These are phyloP conservation scores for Phoenix roebelenii DNA, from an alignment of 176 grass and related monocot species.

Conservation along the genomic window DNA sequence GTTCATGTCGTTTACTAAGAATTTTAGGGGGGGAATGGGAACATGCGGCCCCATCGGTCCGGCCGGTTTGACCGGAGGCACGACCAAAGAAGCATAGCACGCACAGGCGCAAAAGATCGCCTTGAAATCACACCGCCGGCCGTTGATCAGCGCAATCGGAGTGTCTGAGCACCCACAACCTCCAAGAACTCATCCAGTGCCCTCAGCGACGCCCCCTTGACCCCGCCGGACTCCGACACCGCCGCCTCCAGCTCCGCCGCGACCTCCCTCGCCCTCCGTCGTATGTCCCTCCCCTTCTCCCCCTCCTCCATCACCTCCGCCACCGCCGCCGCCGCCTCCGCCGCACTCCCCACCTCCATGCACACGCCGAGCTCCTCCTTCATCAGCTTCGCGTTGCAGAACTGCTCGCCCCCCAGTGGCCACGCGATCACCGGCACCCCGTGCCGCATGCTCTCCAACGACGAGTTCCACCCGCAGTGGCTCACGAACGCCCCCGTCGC, in stretches of 20 bases:
- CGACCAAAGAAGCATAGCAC: too few species aligned
- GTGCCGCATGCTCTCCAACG: constrained; percentile 14
- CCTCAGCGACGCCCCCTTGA: too few species aligned
- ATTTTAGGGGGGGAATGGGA: too few species aligned
- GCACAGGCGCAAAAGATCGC: too few species aligned
- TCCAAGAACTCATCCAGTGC: too few species aligned
- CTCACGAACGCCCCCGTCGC: constrained; percentile 29
- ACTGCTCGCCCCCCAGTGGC: constrained; percentile 29
- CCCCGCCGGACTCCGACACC: neutral
- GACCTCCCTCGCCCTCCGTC: constrained; percentile 7
- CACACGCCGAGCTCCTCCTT: constrained; percentile 19
- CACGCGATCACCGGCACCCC: constrained; percentile 25
- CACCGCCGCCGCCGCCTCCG: constrained; percentile 3
- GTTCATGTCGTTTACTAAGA: too few species aligned
- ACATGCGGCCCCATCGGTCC: too few species aligned
- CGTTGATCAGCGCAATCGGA: too few species aligned
- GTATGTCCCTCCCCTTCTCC: neutral
- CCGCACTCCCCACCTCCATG: constrained; percentile 4
- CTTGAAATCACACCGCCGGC: too few species aligned
- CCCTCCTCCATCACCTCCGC: constrained; percentile 9
- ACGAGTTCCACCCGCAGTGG: constrained; percentile 41
- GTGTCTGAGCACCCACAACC: too few species aligned
- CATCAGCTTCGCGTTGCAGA: constrained; percentile 30
- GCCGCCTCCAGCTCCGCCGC: neutral
- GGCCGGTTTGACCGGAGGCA: too few species aligned